Conservation (phyloP, 2,329 filamentous ascomycete genomes). For the Xylariaceae sp. region DNA sequence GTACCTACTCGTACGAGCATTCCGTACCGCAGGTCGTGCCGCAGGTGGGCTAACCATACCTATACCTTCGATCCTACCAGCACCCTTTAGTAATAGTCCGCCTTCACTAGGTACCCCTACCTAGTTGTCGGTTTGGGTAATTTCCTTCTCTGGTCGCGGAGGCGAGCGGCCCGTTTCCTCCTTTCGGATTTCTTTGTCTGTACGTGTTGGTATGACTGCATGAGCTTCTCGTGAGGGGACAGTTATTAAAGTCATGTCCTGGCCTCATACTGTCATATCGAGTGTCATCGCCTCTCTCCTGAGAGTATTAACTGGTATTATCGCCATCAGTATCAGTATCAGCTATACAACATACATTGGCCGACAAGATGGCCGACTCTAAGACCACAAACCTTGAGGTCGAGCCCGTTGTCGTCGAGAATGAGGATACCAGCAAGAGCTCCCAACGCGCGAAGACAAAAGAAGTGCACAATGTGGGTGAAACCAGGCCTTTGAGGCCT, state of each 20-base stretch:
- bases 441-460: slow-evolving; percentile 37
- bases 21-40: too few relatives aligned
- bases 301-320: not conserved
- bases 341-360: not conserved
- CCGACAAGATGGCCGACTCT: slow-evolving; percentile 6
- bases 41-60: not conserved
- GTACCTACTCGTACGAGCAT: not conserved
- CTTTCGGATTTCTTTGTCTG: slow-evolving; percentile 6
- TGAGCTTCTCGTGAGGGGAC: slow-evolving; percentile 7
- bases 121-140: not conserved
- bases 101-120: not conserved
- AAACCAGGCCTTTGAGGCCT: not conserved
- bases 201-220: slow-evolving; percentile 8
- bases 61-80: not conserved
- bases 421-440: slow-evolving; percentile 28
- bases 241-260: slow-evolving; percentile 12
- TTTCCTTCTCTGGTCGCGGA: slow-evolving; percentile 14
- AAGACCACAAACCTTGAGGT: slow-evolving; percentile 13
- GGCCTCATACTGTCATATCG: slow-evolving; percentile 1
- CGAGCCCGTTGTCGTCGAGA: slow-evolving; percentile 23
- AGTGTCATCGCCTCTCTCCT: not conserved
- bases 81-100: not conserved
- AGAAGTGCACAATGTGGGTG: slow-evolving; percentile 37
- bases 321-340: not conserved
- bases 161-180: slow-evolving; percentile 16